Evolutionary conservation across 148 eudicot genomes (phyloP).

Genomic region (Polygonum maritimum): DNA sequence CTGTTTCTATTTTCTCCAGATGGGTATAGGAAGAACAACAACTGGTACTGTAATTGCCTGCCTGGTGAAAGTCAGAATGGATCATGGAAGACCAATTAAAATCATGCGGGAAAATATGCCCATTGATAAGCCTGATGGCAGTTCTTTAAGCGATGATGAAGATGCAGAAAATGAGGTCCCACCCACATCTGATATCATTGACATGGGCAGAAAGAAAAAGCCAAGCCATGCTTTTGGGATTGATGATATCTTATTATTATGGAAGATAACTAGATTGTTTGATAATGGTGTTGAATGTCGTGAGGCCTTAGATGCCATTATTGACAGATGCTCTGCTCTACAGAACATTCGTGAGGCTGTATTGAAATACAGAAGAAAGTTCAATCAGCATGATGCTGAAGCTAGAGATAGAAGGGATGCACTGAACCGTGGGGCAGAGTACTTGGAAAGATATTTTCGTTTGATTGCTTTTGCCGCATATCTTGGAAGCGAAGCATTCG

Average conservation of each 20-base stretch:
- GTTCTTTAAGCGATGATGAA: slow-evolving; percentile 63
- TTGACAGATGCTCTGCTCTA: slow-evolving; percentile 92
- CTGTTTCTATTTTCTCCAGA: slow-evolving; percentile 34
- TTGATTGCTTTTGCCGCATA: slow-evolving; percentile 94
- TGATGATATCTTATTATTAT: slow-evolving; percentile 77
- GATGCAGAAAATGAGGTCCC: slow-evolving; percentile 32
- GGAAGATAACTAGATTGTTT: slow-evolving; percentile 95
- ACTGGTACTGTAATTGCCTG: slow-evolving; percentile 97
- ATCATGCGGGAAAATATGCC: slow-evolving; percentile 42
- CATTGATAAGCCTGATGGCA: slow-evolving; percentile 35
- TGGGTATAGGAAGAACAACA: slow-evolving; percentile 96
- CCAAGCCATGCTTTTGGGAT: slow-evolving; percentile 65
- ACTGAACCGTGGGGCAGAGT: slow-evolving; percentile 90
- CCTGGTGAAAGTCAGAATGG: slow-evolving; percentile 81
- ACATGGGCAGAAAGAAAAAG: slow-evolving; percentile 29
- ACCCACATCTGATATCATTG: slow-evolving; percentile 18
- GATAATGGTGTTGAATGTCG: slow-evolving; percentile 95
- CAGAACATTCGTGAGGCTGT: slow-evolving; percentile 96
- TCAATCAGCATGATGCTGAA: slow-evolving; percentile 84
- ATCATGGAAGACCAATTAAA: slow-evolving; percentile 75
- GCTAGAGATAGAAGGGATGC: slow-evolving; percentile 90
- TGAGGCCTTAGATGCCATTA: slow-evolving; percentile 84
- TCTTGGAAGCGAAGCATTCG: slow-evolving; percentile 94
- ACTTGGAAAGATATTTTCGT: slow-evolving; percentile 89
- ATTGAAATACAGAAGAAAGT: slow-evolving; percentile 58